Percentiles rank a stretch among this genome's conserved stretches.
Evolutionary conservation across 257 asterid species (phyloP).

Genomic region (Lavandula angustifolia): DNA sequence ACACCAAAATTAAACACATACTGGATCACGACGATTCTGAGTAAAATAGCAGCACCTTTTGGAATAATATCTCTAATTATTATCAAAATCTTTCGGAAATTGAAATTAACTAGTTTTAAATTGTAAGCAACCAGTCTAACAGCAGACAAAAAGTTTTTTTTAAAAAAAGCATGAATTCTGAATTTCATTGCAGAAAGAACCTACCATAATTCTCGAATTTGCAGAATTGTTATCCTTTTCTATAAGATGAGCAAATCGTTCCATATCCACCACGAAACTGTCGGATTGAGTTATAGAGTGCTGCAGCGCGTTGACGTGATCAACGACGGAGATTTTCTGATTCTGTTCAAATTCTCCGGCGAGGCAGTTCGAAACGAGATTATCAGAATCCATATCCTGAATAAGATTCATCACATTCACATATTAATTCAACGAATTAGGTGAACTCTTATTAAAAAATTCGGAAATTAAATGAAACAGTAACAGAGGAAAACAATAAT

Average conservation of each 20-base stretch:
- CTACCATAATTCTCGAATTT: conserved; percentile 66
- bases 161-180: no score
- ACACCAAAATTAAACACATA: conserved; percentile 28
- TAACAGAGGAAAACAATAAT: not conserved
- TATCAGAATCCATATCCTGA: conserved; percentile 39
- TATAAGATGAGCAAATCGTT: conserved; percentile 49
- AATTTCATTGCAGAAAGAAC: conserved; percentile 20
- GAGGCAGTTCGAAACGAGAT: conserved; percentile 26
- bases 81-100: not conserved
- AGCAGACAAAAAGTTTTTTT: not conserved
- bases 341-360: conserved; percentile 39
- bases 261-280: conserved; percentile 72
- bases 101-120: conserved; percentile 3
- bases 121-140: not conserved
- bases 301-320: conserved; percentile 40
- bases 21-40: conserved; percentile 17
- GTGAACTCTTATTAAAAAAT: not conserved
- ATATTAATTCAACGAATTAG: not conserved
- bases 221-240: conserved; percentile 47
- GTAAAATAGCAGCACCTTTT: conserved; percentile 24
- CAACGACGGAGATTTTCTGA: conserved; percentile 40
- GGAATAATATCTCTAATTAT: conserved; percentile 14
- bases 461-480: conserved; percentile 36
- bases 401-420: not conserved
- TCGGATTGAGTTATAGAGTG: conserved; percentile 40